Evolutionary conservation across 441 rosid genomes (phyloP), one percentile per base, ranked within the genome.

Genomic region (Corymbia calophylla): DNA sequence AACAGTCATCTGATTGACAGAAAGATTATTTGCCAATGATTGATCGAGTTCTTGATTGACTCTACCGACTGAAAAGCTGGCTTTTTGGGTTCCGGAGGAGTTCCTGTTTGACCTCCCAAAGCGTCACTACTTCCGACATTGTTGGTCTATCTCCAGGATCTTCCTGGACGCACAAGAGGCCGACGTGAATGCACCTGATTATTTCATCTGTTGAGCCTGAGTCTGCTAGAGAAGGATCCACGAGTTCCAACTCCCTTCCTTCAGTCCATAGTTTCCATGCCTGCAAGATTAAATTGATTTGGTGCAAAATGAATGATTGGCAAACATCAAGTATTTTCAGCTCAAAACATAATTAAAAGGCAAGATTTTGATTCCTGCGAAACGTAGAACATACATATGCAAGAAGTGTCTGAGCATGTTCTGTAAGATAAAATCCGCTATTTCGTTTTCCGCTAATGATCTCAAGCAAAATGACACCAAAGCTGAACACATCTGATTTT

Each of bases 141-240:
- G 95, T 92, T 25, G 95, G 95, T 90, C 97, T 90, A 8, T 88
- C 91, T 44, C 82, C 82, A 35, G 95, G 93, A 86, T 94, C 93
- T 91, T 95, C 95, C 87, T 94, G 97, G 86, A 94, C 95, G 53
- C 97, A 93, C 31, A 95, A 58, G 84, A 95, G 92, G 7, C 94
- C 94, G 35, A 94, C 62, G 51, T 94, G 95, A 29, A 94, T 92
- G 92, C 96, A 94, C 77, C 91, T 92, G 47, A 88, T 18, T 25
- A 92, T 92, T 90, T 93, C 91, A 6, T 47, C 31, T 7, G 11
- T 32, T 10, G 47, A 19, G 64, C 93, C 91, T 4, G 94, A 89
- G 15, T 92, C 91, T 87, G 90, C 55, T 27, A 93, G 58, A 32
- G 56, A 32, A 21, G 94, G 89, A 60, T 95, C 93, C 3, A 93